These are phyloP conservation scores for Leavenworthia alabamica DNA, from an alignment of 345 rosid genomes.

Conservation along the genomic window DNA sequence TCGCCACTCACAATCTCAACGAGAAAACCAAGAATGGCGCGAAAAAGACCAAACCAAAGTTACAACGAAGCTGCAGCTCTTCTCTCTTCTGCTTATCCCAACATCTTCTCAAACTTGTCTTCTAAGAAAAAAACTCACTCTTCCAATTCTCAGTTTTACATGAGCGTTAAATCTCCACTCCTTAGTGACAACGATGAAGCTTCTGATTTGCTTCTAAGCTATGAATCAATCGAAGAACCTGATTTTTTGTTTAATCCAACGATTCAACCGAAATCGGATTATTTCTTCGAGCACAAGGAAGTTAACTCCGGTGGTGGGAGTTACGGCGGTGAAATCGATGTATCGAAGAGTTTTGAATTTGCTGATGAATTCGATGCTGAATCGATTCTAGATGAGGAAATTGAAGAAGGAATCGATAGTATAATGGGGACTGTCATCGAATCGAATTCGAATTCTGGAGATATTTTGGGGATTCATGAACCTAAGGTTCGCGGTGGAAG, in stretches of 20 bases:
- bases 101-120: conserved; percentile 45
- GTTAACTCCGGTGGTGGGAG: conserved; percentile 29
- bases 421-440: conserved; percentile 54
- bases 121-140: conserved; percentile 10
- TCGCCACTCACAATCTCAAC: conserved; percentile 78
- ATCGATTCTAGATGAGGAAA: conserved; percentile 72
- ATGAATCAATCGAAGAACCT: conserved; percentile 49
- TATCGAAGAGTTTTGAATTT: conserved; percentile 21
- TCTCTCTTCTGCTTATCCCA: conserved; percentile 83
- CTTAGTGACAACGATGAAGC: conserved; percentile 41
- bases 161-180: conserved; percentile 23
- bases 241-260: conserved; percentile 49
- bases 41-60: conserved; percentile 88
- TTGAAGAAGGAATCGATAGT: conserved; percentile 63
- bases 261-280: conserved; percentile 30
- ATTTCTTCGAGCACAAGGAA: conserved; percentile 31
- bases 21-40: conserved; percentile 63
- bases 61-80: conserved; percentile 95
- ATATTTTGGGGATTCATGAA: background rate
- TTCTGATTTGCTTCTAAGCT: conserved; percentile 52
- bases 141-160: conserved; percentile 35
- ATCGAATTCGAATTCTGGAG: conserved; percentile 8
- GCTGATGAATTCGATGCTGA: conserved; percentile 68
- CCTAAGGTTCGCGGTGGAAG: background rate
- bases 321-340: conserved; percentile 32